phyloP scores from a whole-genome alignment of 495 filamentous ascomycete genomes.

The Talaromyces liani region DNA sequence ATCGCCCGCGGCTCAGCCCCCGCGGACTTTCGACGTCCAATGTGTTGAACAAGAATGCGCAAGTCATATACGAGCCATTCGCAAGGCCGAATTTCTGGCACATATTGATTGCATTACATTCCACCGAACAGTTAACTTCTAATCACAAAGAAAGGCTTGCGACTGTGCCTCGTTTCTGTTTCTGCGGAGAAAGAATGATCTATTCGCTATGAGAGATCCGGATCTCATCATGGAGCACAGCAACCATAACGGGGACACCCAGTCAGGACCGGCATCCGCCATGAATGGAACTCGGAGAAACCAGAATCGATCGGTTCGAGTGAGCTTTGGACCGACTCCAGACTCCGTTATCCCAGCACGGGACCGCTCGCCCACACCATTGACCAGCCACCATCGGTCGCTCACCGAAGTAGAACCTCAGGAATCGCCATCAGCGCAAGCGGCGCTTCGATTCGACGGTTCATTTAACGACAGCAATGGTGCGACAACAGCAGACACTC shows the following conservation, averaged over 20 bases:
- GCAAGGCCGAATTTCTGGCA: not conserved
- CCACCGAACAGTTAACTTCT: not conserved
- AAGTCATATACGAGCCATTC: not conserved
- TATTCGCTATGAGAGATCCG: conserved; percentile 35
- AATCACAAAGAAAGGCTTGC: not conserved
- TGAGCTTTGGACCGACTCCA: conserved; percentile 37
- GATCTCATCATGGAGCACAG: conserved; percentile 30
- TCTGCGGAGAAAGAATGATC: conserved; percentile 19
- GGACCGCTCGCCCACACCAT: conserved; percentile 31
- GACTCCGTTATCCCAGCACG: conserved; percentile 37
- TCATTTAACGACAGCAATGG: conserved; percentile 27
- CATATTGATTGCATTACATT: not conserved
- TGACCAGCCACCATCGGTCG: conserved; percentile 30
- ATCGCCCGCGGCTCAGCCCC: not conserved
- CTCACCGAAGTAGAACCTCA: conserved; percentile 30
- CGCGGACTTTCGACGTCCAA: not conserved
- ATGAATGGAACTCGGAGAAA: conserved; percentile 25
- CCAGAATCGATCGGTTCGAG: conserved; percentile 32
- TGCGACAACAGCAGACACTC: conserved; percentile 16
- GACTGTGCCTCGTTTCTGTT: not conserved
- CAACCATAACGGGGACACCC: conserved; percentile 18
- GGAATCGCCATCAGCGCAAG: conserved; percentile 16
- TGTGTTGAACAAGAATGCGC: not conserved
- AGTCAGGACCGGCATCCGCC: conserved; percentile 20
- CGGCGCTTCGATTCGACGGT: conserved; percentile 22